Percentiles rank a stretch among this genome's conserved stretches.
These are phyloP conservation scores for Ganoderma boninense DNA, from an alignment of 1,284 basidiomycete genomes.

Conservation along the genomic window DNA sequence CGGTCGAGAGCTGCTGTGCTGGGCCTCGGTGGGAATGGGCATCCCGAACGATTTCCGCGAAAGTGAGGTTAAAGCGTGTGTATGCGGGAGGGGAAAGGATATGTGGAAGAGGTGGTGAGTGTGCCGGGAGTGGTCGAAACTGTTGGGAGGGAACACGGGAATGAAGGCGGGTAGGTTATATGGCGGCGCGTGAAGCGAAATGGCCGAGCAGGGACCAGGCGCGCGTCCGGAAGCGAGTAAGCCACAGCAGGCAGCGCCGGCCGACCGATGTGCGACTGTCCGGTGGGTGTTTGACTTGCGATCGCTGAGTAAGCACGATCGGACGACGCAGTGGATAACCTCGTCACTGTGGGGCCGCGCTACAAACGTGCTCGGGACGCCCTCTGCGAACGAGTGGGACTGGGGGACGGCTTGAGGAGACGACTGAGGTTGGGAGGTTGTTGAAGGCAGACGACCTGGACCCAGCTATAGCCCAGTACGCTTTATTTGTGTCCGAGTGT, in stretches of 20 bases:
- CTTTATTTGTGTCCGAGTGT: slow-evolving; percentile 20
- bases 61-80: neutral
- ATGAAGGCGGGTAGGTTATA: slow-evolving; percentile 7
- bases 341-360: neutral
- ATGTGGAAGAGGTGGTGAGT: neutral
- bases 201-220: neutral
- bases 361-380: neutral
- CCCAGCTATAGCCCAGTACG: slow-evolving; percentile 4
- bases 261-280: neutral
- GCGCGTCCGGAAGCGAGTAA: slow-evolving; percentile 7
- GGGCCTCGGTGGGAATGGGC: slow-evolving; percentile 29
- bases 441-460: slow-evolving; percentile 3
- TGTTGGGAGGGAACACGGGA: slow-evolving; percentile 1
- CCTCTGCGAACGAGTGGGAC: too few species aligned
- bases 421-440: slow-evolving; percentile 1
- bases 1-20: slow-evolving; percentile 16
- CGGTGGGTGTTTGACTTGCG: slow-evolving; percentile 3
- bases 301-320: slow-evolving; percentile 10
- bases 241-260: neutral
- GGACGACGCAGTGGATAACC: slow-evolving; percentile 5
- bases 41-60: slow-evolving; percentile 15
- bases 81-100: neutral
- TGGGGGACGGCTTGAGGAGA: neutral
- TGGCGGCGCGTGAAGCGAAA: neutral
- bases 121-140: neutral